A percentile compares a stretch with the other conserved stretches of the same genome.
Conservation (phyloP, 768 basidiomycete genomes). For the Mycena vulgaris region DNA sequence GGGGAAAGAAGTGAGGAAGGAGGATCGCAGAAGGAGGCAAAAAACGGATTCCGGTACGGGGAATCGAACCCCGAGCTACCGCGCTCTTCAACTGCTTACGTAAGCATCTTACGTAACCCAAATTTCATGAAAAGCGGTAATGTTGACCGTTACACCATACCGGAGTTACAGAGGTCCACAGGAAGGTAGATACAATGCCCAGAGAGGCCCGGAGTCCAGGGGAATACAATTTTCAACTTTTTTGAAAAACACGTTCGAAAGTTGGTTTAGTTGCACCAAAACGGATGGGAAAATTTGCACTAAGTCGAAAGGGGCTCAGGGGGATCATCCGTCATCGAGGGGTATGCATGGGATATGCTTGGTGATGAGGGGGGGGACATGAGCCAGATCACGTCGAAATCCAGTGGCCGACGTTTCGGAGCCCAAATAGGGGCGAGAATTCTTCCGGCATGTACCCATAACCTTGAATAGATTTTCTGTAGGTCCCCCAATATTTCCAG, state of each 20-base stretch:
- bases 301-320: too few relatives aligned
- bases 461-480: too few relatives aligned
- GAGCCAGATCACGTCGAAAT: too few relatives aligned
- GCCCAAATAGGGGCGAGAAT: too few relatives aligned
- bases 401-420: too few relatives aligned
- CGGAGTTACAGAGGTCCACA: not conserved
- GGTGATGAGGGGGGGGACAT: too few relatives aligned
- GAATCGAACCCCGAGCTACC: conserved; percentile 29
- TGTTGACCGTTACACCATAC: conserved; percentile 21
- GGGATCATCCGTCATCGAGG: too few relatives aligned
- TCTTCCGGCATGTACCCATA: too few relatives aligned
- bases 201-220: too few relatives aligned
- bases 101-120: not conserved
- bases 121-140: conserved; percentile 8
- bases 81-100: not conserved
- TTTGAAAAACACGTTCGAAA: not conserved
- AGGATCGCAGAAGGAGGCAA: not conserved
- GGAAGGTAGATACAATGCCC: not conserved
- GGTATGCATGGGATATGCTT: too few relatives aligned
- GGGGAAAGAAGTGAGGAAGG: not conserved
- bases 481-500: too few relatives aligned
- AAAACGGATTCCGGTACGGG: conserved; percentile 26
- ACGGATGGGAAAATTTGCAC: not conserved
- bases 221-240: too few relatives aligned
- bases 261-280: not conserved